phyloP scores from a whole-genome alignment of 164 flowering plant species.

The Dillenia suffruticosa region DNA sequence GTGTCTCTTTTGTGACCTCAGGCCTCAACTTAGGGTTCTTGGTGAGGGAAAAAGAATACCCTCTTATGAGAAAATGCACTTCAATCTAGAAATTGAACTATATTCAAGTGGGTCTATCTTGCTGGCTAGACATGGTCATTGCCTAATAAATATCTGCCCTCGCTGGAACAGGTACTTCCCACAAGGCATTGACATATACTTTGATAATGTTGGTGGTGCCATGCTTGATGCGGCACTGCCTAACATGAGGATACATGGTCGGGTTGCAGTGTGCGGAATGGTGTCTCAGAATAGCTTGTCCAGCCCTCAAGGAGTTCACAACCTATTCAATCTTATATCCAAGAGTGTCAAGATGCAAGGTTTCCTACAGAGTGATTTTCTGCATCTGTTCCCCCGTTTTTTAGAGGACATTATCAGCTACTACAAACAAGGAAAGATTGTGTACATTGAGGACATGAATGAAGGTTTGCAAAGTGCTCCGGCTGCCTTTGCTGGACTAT shows the following conservation, averaged over 20 bases:
- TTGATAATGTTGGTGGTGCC: slow-evolving; percentile 10
- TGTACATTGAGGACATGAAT: not conserved
- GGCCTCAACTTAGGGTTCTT: no score
- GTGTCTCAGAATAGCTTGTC: slow-evolving; percentile 3
- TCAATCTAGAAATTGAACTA: no score
- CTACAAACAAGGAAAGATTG: slow-evolving; percentile 1
- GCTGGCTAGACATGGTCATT: no score
- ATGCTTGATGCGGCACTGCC: slow-evolving; percentile 11
- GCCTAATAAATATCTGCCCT: no score
- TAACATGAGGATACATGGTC: slow-evolving; percentile 4
- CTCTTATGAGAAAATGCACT: no score
- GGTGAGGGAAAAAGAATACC: no score
- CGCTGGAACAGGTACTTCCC: slow-evolving; percentile 7
- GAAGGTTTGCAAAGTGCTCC: not conserved
- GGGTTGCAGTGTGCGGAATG: slow-evolving; percentile 7
- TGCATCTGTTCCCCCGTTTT: not conserved
- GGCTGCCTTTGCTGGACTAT: slow-evolving; percentile 2
- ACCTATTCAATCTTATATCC: not conserved
- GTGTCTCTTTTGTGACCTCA: no score
- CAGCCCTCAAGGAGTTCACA: slow-evolving; percentile 1
- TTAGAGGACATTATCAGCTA: not conserved
- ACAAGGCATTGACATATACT: slow-evolving; percentile 12
- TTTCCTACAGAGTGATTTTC: not conserved
- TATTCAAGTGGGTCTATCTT: no score
- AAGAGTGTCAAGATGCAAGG: slow-evolving; percentile 4